Evolutionary conservation across 371 early-diverging fungal genomes (phyloP).

Genomic region (Paramicrosporidium saccamoebae): DNA sequence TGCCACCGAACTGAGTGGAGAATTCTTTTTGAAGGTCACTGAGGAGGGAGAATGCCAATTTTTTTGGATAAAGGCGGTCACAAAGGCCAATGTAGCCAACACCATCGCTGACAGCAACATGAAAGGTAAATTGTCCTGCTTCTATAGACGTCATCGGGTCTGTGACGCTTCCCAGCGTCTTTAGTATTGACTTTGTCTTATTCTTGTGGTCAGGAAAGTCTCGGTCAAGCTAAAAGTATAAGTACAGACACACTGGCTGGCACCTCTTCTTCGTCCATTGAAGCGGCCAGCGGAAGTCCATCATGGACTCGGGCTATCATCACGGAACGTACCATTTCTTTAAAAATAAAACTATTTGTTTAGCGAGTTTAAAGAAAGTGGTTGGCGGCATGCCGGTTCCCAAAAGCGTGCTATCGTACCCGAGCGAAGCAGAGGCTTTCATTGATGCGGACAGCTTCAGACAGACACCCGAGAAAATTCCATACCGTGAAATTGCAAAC

Average conservation of each 20-base stretch:
- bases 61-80: constrained; percentile 71
- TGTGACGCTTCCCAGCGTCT: constrained; percentile 38
- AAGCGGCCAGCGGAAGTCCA: constrained; percentile 76
- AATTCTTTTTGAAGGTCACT: constrained; percentile 83
- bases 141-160: constrained; percentile 83
- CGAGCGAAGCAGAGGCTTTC: too few relatives aligned
- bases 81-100: constrained; percentile 75
- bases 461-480: too few relatives aligned
- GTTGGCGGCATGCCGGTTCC: too few relatives aligned
- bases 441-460: too few relatives aligned
- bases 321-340: constrained; percentile 82
- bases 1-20: constrained; percentile 51
- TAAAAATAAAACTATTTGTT: too few relatives aligned
- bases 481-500: too few relatives aligned
- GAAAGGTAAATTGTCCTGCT: constrained; percentile 45
- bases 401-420: too few relatives aligned
- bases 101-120: constrained; percentile 53
- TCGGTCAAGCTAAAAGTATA: constrained; percentile 10
- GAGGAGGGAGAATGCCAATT: constrained; percentile 70
- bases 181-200: constrained; percentile 66
- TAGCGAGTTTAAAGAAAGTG: too few relatives aligned
- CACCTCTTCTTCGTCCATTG: constrained; percentile 89
- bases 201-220: constrained; percentile 67
- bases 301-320: constrained; percentile 75
- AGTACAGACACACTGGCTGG: not conserved